These are phyloP conservation scores for Gynochthodes officinalis DNA, from an alignment of 257 asterid species.

Conservation along the genomic window DNA sequence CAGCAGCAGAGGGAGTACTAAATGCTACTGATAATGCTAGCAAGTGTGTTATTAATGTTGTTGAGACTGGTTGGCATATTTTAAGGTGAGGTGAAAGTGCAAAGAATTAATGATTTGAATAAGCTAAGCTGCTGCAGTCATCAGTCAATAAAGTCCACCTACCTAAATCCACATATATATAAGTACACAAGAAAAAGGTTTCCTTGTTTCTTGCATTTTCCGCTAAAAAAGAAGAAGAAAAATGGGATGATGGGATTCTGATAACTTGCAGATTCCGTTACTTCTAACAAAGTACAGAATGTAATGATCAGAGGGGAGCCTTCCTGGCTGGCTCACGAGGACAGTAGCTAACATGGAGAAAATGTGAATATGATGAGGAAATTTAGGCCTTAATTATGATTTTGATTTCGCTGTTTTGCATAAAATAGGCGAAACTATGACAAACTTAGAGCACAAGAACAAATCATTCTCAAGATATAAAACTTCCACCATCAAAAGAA, in stretches of 20 bases:
- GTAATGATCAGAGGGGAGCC: neutral
- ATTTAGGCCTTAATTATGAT: no score
- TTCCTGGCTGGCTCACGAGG: no score
- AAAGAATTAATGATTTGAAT: neutral
- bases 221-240: neutral
- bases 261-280: neutral
- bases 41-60: neutral
- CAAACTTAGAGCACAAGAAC: no score
- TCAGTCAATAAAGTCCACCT: constrained; percentile 27
- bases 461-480: no score
- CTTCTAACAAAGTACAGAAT: neutral
- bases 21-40: neutral
- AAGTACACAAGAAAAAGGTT: constrained; percentile 25
- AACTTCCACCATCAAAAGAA: no score
- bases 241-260: neutral
- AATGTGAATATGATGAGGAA: no score
- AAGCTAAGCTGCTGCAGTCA: constrained; percentile 16
- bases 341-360: no score
- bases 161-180: neutral
- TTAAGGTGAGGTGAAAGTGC: constrained; percentile 14
- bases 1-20: neutral
- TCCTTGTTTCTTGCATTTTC: constrained; percentile 29
- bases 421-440: no score
- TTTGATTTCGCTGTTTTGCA: no score
- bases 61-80: constrained; percentile 15